Base-by-base conservation (phyloP, 768 basidiomycete species). In the Tricholomella constricta region DNA sequence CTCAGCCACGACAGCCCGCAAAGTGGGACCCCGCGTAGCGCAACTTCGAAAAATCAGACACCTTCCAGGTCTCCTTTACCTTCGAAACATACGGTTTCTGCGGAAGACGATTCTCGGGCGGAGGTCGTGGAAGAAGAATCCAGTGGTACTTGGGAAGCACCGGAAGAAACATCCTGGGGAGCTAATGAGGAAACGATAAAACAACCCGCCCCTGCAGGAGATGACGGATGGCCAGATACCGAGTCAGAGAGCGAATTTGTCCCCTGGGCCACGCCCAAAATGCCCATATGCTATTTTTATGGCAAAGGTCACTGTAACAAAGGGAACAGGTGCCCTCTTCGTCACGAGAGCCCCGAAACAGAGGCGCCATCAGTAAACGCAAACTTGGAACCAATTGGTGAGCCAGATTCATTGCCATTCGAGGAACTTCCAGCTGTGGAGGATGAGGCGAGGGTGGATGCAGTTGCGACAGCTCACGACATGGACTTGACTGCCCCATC, bases 261-360 rank as follows among this genome's bases (percentile, higher is more conserved):
- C 9, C 52, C 56, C 25, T 57, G 48, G 56, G 22, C 56, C 4
- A 17, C n/a, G 35, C 25, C 49, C 6, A n/a, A 32, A 14, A 41
- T 19, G 11, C 49, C 48, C 3, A 22, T 52, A 6, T 57, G 57
- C 22, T 32, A 50, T 8, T 50, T 38, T 37, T 51, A 45, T 23
- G 27, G 36, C 32, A 17, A 29, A 44, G 51, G 54, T 3, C 19
- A 35, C 8, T 55, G 54, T 23, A 29, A 41, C n/a, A 48, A 52
- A 25, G 51, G 40, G 17, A 47, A 48, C 1, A 20, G 27, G 20
- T 52, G 44, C 35, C 26, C 34, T 14, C 29, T 38, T 17, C 58
- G 46, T n/a, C 53, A 59, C 22, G 51, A 52, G 25, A 15, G 4
- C 20, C 35, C 34, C 47, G 22, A 42, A 45, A 11, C 15, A 37